These are phyloP conservation scores for Microcyclosporella mali DNA, from an alignment of 2,329 filamentous ascomycete species.

Conservation along the genomic window DNA sequence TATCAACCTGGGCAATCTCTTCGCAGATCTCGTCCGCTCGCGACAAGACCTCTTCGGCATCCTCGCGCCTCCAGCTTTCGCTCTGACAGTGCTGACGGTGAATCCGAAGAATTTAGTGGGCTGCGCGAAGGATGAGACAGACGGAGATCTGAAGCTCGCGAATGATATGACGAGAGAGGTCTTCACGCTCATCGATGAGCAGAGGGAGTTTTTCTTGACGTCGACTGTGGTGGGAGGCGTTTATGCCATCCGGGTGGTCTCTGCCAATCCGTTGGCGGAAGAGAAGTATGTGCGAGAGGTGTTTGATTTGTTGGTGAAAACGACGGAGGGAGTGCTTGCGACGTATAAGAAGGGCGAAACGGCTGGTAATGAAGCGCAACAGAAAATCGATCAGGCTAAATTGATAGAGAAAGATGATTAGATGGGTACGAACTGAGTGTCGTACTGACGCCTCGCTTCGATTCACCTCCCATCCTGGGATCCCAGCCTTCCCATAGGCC, in stretches of 20 bases:
- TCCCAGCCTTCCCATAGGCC: too few relatives aligned
- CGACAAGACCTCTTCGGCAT: conserved; percentile 69
- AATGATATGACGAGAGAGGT: conserved; percentile 67
- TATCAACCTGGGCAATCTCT: conserved; percentile 62
- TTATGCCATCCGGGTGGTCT: conserved; percentile 77
- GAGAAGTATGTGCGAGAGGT: conserved; percentile 65
- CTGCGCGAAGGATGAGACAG: conserved; percentile 21
- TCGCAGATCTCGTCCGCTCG: conserved; percentile 54
- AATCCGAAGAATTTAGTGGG: conserved; percentile 36
- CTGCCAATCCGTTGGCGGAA: conserved; percentile 62
- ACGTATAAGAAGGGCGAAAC: conserved; percentile 1
- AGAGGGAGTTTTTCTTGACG: conserved; percentile 77
- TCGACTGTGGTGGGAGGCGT: conserved; percentile 65
- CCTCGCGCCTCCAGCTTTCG: conserved; percentile 68
- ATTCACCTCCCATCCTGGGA: too few relatives aligned
- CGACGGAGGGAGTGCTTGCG: conserved; percentile 51
- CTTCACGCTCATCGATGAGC: conserved; percentile 66
- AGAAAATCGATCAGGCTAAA: too few relatives aligned
- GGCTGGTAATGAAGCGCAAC: too few relatives aligned
- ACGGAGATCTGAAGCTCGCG: conserved; percentile 44
- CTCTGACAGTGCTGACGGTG: conserved; percentile 69
- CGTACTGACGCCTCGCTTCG: too few relatives aligned
- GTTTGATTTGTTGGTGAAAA: conserved; percentile 65
- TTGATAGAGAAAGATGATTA: background rate
- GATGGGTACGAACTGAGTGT: too few relatives aligned